Base-by-base conservation (phyloP, 116 monocot species). In the Dioscorea cayenensis region DNA sequence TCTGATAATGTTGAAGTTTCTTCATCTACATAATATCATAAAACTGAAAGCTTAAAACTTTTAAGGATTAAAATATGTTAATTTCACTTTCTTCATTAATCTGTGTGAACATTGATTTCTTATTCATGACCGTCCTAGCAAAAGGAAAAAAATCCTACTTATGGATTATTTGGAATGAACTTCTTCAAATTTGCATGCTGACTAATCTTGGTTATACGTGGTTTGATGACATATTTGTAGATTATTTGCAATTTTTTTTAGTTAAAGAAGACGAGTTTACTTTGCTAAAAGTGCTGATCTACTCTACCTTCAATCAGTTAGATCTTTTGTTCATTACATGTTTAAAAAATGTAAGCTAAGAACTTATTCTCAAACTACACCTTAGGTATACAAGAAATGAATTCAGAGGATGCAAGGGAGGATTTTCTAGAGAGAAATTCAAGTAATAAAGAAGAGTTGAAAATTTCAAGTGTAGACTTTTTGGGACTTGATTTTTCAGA, bases 401-500 rank as follows among this genome's bases (percentile, higher is more conserved):
- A 64, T 59, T 49, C 35, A 25, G 68, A 18, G 29, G 72, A 70
- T 36, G 32, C 36, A 72, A 68, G 64, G 14, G 76, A 75, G n/a
- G 70, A 14, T 0, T 5, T 63, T 32, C 37, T 70, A 19, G 67
- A 78, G 20, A 76, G 64, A 21, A 80, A 65, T n/a, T 18, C 62
- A 27, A 80, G 52, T 36, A 84, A 76, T 70, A 80, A 77, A 50
- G 71, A 67, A 50, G 72, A 64, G 13, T 25, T 71, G 36, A 83
- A 65, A 36, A 36, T 89, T 59, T 86, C 89, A 21, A 81, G 81
- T 65, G 75, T 75, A 65, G 93, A 93, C 77, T 93, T 93, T 75
- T 35, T 89, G 77, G 92, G 93, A 25, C 70, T 93, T 67, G 72
- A 74, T 32, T 93, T 93, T 69, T 89, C 89, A 63, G 93, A 93